These are phyloP conservation scores for Pichia scutulata DNA, from an alignment of 805 yeast genomes.

Conservation along the genomic window DNA sequence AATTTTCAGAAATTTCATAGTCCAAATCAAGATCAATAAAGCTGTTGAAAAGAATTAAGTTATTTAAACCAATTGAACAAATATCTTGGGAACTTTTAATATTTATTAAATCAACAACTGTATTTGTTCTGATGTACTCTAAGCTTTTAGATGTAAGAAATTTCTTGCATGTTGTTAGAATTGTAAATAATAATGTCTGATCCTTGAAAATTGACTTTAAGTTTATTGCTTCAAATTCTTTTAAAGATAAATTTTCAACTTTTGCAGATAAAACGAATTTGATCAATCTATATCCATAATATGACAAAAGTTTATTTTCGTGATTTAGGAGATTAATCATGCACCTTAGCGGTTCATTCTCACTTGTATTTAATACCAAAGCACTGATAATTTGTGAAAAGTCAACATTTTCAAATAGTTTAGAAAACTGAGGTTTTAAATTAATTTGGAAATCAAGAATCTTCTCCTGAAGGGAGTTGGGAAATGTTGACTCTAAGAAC, in stretches of 20 bases:
- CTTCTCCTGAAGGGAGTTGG: slow-evolving; percentile 4
- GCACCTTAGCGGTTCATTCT: not conserved
- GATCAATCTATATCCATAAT: slow-evolving; percentile 32
- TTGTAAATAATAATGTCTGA: slow-evolving; percentile 31
- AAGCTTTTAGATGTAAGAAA: slow-evolving; percentile 31
- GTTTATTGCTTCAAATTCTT: slow-evolving; percentile 20
- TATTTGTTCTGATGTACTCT: slow-evolving; percentile 48
- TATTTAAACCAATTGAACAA: slow-evolving; percentile 34
- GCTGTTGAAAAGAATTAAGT: slow-evolving; percentile 41
- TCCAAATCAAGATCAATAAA: slow-evolving; percentile 32
- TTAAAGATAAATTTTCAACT: slow-evolving; percentile 19
- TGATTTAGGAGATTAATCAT: not conserved
- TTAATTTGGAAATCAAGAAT: slow-evolving; percentile 10
- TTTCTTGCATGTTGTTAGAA: slow-evolving; percentile 30
- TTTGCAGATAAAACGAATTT: slow-evolving; percentile 25
- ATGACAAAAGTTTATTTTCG: slow-evolving; percentile 5
- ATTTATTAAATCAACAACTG: slow-evolving; percentile 62
- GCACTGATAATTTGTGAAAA: not conserved
- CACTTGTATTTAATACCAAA: not conserved
- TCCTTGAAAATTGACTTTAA: slow-evolving; percentile 27
- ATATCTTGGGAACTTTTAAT: slow-evolving; percentile 35
- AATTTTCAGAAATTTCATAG: slow-evolving; percentile 16
- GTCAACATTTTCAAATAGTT: not conserved
- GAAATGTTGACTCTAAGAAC: not conserved
- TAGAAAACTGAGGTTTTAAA: not conserved